Conservation (phyloP, 306 rosid species). For the Quercus cerris region DNA sequence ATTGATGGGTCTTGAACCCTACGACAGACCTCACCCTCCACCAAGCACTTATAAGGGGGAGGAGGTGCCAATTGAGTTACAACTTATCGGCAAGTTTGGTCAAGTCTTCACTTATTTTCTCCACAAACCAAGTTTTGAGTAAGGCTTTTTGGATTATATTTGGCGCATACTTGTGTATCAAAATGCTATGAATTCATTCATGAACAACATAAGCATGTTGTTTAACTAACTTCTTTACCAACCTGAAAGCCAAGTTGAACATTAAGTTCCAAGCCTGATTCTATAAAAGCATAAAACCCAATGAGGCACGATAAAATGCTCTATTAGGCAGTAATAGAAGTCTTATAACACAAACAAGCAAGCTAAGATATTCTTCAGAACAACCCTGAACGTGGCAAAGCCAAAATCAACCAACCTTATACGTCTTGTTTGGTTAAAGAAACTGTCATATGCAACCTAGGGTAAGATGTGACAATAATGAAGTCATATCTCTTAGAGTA, state of each 20-base stretch:
- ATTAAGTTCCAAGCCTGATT: background rate
- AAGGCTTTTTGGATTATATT: background rate
- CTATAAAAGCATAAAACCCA: background rate
- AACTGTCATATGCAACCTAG: background rate
- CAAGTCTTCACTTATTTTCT: background rate
- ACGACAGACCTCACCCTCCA: no score
- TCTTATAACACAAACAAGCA: background rate
- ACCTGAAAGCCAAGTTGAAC: background rate
- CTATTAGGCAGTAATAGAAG: background rate
- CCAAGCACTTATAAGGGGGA: no score
- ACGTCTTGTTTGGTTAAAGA: background rate
- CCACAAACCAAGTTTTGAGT: background rate
- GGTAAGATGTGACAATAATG: background rate
- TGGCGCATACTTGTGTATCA: background rate
- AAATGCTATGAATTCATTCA: background rate
- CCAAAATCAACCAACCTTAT: background rate
- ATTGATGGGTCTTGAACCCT: no score
- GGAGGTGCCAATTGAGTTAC: no score
- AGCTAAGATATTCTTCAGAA: background rate
- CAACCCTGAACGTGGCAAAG: background rate
- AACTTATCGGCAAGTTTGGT: no score
- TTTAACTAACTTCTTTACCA: background rate
- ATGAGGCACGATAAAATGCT: background rate
- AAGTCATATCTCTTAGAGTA: background rate
- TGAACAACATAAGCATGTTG: background rate